A percentile compares a stretch with the other conserved stretches of the same genome.
Evolutionary conservation across 2,329 filamentous ascomycete species (phyloP).

Genomic region (Thermothelomyces thermophilus): DNA sequence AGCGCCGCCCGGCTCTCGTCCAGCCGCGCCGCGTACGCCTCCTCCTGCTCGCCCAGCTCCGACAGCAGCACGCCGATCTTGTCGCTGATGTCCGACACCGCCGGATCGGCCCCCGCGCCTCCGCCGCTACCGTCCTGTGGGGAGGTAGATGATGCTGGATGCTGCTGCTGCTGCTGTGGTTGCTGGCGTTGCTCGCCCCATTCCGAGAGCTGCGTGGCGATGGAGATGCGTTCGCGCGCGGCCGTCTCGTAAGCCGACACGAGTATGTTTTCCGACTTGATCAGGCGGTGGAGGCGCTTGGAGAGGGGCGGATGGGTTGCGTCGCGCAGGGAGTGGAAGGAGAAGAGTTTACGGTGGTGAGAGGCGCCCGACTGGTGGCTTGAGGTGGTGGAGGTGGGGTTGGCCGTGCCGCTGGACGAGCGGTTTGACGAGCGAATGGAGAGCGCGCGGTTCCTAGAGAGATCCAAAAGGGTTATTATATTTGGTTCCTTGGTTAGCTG

Average conservation of each 20-base stretch:
- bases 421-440: conserved; percentile 63
- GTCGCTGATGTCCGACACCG: conserved; percentile 83
- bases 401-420: conserved; percentile 21
- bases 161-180: conserved; percentile 31
- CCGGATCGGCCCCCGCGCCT: conserved; percentile 65
- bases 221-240: conserved; percentile 72
- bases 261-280: conserved; percentile 90
- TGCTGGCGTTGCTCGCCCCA: conserved; percentile 66
- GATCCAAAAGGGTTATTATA: neutral
- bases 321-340: conserved; percentile 78
- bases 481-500: conserved; percentile 17
- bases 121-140: too few relatives aligned
- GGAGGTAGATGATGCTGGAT: too few relatives aligned
- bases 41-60: conserved; percentile 92
- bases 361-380: conserved; percentile 37
- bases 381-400: conserved; percentile 52
- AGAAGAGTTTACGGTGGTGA: conserved; percentile 52
- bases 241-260: conserved; percentile 80
- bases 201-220: conserved; percentile 86
- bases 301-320: conserved; percentile 76
- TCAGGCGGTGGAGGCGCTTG: conserved; percentile 81
- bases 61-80: conserved; percentile 90
- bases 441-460: conserved; percentile 61
- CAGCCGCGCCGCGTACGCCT: conserved; percentile 74
- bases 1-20: conserved; percentile 77